Evolutionary conservation across 1,284 basidiomycete genomes (phyloP).

Genomic region (Microbotryomycetes sp.): DNA sequence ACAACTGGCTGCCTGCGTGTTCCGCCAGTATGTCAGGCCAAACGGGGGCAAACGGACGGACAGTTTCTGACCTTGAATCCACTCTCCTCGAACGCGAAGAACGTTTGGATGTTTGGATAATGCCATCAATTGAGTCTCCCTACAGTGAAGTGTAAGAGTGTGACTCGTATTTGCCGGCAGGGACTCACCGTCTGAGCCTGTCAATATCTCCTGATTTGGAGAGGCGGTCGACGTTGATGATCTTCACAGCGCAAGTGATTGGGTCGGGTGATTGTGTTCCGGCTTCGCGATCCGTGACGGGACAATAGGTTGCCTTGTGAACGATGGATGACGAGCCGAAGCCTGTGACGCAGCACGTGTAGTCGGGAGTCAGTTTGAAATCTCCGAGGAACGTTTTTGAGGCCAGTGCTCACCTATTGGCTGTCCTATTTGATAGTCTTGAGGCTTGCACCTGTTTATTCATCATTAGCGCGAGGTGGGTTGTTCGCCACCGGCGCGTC

Average conservation of each 20-base stretch:
- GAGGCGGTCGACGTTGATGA: constrained; percentile 74
- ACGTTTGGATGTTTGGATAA: constrained; percentile 89
- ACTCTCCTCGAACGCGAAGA: constrained; percentile 76
- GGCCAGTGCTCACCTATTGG: constrained; percentile 40
- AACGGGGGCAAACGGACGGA: too few relatives aligned
- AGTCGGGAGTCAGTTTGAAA: not conserved
- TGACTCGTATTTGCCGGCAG: not conserved
- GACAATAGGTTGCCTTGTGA: constrained; percentile 56
- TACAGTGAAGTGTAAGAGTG: constrained; percentile 21
- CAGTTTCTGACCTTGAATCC: constrained; percentile 68
- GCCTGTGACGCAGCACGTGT: constrained; percentile 53
- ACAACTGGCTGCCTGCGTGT: constrained; percentile 55
- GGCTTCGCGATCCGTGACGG: constrained; percentile 43
- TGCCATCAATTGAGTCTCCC: constrained; percentile 86
- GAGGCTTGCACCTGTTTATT: constrained; percentile 51
- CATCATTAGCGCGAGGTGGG: constrained; percentile 29
- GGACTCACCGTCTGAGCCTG: constrained; percentile 32
- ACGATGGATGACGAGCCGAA: constrained; percentile 83
- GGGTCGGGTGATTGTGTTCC: constrained; percentile 13
- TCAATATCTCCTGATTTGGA: constrained; percentile 31
- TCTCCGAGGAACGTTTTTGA: not conserved
- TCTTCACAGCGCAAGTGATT: constrained; percentile 43
- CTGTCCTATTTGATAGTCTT: constrained; percentile 63
- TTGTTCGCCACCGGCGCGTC: not conserved
- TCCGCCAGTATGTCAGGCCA: too few relatives aligned